Evolutionary conservation across 2,329 filamentous ascomycete species (phyloP), one percentile per base, ranked within the genome.

Genomic region (Cladosporium austrohemisphaericum): DNA sequence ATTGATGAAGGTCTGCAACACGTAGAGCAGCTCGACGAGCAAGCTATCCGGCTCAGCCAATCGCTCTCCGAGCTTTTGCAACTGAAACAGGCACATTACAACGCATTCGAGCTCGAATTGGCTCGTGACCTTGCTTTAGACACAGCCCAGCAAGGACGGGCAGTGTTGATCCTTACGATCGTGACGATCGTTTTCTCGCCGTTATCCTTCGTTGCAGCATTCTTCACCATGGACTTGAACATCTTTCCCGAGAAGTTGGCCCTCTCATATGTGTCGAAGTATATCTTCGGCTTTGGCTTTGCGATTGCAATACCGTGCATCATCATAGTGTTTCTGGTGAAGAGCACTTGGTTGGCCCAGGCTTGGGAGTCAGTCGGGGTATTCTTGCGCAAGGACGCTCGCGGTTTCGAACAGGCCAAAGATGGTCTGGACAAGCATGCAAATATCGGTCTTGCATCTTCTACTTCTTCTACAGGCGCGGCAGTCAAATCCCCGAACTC

Each of bases 51-150:
- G 16, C 78, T 84, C 53, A 83, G 84, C 59, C 67, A 74, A 36
- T 77, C 74, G 50, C 75, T 85, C 36, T 81, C 77, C 0, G 77
- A 84, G 55, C 67, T 85, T 5, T 74, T 85, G 0, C 82, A 85
- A 55, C 72, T 85, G 1, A 85, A 85, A 58, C 82, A 85, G 58
- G 85, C 85, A 62, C 81, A 85, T 51, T 80, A 80, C 55, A 85
- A 85, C 65, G 80, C 80, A 0, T 77, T 84, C 37, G 82, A 85
- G 60, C 81, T 81, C 1, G 75, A 80, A 2, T 84, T 79, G 46
- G 75, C 77, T 0, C 71, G 77, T 19, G 78, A 84, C 43, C 80
- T 84, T 61, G 81, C 82, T 0, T 74, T 78, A 3, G 77, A 78
- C 1, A 81, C 81, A 0, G 78, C 80, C 1, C 71, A 76, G 5